Conservation (phyloP, 805 yeast species). For the Yamadazyma phyllophila region DNA sequence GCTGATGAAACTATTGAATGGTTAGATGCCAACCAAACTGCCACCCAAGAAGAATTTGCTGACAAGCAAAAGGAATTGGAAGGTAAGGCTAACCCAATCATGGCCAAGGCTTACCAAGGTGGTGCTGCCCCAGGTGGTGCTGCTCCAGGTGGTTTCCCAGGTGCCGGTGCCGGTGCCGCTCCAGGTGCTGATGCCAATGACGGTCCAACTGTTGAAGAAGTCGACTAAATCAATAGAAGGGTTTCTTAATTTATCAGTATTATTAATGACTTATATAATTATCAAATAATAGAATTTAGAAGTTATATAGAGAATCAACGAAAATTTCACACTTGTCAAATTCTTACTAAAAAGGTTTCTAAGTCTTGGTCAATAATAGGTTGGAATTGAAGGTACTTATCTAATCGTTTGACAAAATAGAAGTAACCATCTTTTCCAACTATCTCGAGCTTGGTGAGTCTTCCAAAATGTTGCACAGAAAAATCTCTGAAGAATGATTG, state of each 20-base stretch:
- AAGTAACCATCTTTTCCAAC: too few relatives aligned
- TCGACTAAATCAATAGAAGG: conserved; percentile 33
- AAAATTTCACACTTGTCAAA: neutral
- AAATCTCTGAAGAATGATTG: too few relatives aligned
- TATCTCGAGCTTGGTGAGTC: too few relatives aligned
- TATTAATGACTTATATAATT: conserved; percentile 8
- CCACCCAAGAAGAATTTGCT: conserved; percentile 85
- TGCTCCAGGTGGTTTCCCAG: conserved; percentile 58
- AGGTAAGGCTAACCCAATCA: conserved; percentile 92
- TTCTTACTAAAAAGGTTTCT: too few relatives aligned
- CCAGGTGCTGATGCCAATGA: conserved; percentile 52
- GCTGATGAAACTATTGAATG: conserved; percentile 83
- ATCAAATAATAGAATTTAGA: conserved; percentile 3
- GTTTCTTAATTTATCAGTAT: neutral
- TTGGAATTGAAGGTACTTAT: too few relatives aligned
- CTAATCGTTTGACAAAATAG: too few relatives aligned
- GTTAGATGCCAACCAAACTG: conserved; percentile 93
- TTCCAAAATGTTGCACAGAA: too few relatives aligned
- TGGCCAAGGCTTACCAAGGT: conserved; percentile 94
- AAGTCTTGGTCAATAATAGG: too few relatives aligned
- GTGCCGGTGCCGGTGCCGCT: conserved; percentile 63
- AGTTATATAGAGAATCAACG: conserved; percentile 7
- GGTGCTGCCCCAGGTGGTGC: conserved; percentile 78
- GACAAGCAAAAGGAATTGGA: conserved; percentile 96
- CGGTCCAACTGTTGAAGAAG: conserved; percentile 56